Evolutionary conservation across 2,329 filamentous ascomycete genomes (phyloP).

Genomic region (Trichoderma harzianum): DNA sequence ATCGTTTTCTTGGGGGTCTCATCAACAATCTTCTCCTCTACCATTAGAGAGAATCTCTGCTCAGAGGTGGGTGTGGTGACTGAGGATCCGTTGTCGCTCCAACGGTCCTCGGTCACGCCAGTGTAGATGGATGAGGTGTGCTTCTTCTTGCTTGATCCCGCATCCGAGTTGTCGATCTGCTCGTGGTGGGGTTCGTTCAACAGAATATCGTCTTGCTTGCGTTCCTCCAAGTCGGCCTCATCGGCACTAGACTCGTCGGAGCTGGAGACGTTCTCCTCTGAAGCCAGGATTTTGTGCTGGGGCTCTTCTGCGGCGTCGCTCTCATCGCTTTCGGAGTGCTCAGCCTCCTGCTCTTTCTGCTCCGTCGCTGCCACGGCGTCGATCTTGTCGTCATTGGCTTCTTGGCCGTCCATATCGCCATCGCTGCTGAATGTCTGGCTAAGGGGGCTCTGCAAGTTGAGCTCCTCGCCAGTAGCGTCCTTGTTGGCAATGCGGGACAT

Average conservation of each 20-base stretch:
- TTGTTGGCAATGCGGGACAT: constrained; percentile 46
- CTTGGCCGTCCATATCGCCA: constrained; percentile 25
- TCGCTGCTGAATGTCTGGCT: constrained; percentile 45
- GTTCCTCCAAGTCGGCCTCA: not conserved
- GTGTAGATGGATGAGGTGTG: constrained; percentile 39
- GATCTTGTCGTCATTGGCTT: constrained; percentile 4
- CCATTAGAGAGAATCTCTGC: constrained; percentile 32
- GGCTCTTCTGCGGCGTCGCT: not conserved
- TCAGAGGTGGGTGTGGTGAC: constrained; percentile 40
- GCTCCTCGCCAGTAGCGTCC: constrained; percentile 58
- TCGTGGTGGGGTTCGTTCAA: constrained; percentile 21
- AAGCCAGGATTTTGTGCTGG: not conserved
- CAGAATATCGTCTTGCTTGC: not conserved
- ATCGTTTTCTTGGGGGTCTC: constrained; percentile 31
- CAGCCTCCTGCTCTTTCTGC: not conserved
- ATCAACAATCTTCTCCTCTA: constrained; percentile 31
- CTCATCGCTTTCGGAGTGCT: not conserved
- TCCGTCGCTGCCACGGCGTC: not conserved
- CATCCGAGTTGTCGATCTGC: constrained; percentile 29
- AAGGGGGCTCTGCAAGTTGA: constrained; percentile 49
- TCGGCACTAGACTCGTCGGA: not conserved
- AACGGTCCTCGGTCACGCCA: constrained; percentile 36
- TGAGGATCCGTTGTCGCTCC: constrained; percentile 37
- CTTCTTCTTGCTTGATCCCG: constrained; percentile 32
- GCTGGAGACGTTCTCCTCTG: not conserved